phyloP scores from a whole-genome alignment of 495 filamentous ascomycete genomes.

The Xanthoparmelia taractica region DNA sequence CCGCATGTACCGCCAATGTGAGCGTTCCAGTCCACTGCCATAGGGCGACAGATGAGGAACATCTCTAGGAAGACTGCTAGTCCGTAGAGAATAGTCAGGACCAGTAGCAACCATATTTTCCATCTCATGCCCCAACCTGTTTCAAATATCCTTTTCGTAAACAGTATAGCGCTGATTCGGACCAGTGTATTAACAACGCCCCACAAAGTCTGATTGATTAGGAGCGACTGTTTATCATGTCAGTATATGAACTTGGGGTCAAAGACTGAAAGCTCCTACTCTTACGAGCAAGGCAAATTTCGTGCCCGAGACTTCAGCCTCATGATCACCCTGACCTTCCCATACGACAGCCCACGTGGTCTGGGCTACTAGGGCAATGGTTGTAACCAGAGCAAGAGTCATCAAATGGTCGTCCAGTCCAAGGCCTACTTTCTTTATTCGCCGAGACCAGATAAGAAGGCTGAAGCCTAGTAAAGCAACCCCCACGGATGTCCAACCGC shows the following conservation, averaged over 20 bases:
- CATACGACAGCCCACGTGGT: neutral
- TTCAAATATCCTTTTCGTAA: slow-evolving; percentile 7
- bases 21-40: slow-evolving; percentile 24
- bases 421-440: neutral
- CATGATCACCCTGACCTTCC: neutral
- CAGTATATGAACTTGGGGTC: neutral
- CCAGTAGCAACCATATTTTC: neutral
- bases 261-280: slow-evolving; percentile 3
- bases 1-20: slow-evolving; percentile 21
- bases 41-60: slow-evolving; percentile 26
- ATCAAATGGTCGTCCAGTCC: neutral
- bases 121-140: too few species aligned
- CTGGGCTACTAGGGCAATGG: neutral
- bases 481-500: neutral
- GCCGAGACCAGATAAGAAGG: neutral
- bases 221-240: slow-evolving; percentile 20
- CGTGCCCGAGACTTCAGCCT: neutral
- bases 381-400: neutral
- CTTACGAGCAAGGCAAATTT: slow-evolving; percentile 9
- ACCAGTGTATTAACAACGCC: slow-evolving; percentile 25
- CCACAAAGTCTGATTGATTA: slow-evolving; percentile 27
- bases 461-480: neutral
- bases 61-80: slow-evolving; percentile 16
- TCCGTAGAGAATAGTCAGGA: slow-evolving; percentile 20
- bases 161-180: slow-evolving; percentile 14